phyloP scores from a whole-genome alignment of 2,329 filamentous ascomycete genomes.

The Colletotrichum paranaense region DNA sequence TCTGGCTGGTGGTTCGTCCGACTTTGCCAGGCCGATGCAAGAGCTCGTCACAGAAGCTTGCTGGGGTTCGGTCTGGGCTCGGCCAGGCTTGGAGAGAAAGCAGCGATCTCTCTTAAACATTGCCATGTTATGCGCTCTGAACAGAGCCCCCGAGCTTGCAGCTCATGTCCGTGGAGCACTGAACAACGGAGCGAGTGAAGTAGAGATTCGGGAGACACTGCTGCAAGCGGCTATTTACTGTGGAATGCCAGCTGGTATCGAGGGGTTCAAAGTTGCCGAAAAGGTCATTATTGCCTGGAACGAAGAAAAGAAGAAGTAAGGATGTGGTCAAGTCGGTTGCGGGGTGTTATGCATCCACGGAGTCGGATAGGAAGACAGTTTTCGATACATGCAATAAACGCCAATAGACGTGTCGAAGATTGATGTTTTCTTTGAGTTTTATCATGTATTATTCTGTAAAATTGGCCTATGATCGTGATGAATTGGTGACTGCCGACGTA shows the following conservation, averaged over 20 bases:
- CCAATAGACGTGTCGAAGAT: no score
- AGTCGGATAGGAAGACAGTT: no score
- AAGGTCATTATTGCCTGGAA: no score
- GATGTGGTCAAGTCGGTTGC: no score
- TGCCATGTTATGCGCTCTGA: background rate
- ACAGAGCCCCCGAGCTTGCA: background rate
- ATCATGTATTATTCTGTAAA: no score
- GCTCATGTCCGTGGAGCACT: background rate
- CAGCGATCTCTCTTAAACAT: background rate
- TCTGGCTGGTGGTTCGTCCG: no score
- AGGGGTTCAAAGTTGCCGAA: background rate
- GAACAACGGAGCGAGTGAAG: background rate
- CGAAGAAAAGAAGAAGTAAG: no score
- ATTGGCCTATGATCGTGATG: no score
- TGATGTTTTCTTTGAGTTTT: no score
- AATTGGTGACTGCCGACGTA: no score
- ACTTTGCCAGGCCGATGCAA: background rate
- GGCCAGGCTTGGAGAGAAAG: background rate
- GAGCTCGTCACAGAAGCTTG: background rate
- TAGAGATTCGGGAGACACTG: background rate
- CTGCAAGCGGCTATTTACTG: constrained; percentile 4
- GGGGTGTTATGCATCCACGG: no score
- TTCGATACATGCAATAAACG: no score
- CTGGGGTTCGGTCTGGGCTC: background rate
- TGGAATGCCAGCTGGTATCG: constrained; percentile 3